Conservation (phyloP, 2,329 filamentous ascomycete species). For the Nemania diffusa region DNA sequence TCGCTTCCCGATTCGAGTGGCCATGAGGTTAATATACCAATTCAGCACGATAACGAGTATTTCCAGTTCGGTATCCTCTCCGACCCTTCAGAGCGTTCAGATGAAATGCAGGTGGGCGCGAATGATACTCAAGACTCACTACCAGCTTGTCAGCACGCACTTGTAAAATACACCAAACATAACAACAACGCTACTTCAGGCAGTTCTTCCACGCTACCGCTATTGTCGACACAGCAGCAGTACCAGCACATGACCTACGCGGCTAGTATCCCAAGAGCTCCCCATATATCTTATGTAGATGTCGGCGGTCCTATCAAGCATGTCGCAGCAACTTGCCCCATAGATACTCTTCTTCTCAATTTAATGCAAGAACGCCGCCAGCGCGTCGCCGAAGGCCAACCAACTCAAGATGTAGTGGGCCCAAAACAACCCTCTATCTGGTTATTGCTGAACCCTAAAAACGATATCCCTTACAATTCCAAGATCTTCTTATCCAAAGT, state of each 20-base stretch:
- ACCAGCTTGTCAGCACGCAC: constrained; percentile 56
- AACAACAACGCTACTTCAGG: constrained; percentile 13
- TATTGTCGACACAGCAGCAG: constrained; percentile 6
- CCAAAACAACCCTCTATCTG: constrained; percentile 84
- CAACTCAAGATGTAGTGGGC: constrained; percentile 74
- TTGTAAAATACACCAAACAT: constrained; percentile 57
- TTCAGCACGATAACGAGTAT: constrained; percentile 68
- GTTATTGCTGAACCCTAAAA: constrained; percentile 77
- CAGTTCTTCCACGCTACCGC: constrained; percentile 18
- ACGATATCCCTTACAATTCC: constrained; percentile 73
- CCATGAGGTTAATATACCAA: constrained; percentile 50
- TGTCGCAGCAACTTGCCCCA: constrained; percentile 74
- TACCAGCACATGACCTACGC: constrained; percentile 34
- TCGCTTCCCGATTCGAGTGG: constrained; percentile 43
- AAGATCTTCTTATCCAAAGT: constrained; percentile 73
- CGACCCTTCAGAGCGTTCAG: constrained; percentile 66
- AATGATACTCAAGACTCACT: constrained; percentile 59
- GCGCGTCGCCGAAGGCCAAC: constrained; percentile 72
- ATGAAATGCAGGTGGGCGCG: constrained; percentile 61
- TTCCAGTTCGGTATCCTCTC: constrained; percentile 80
- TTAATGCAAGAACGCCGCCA: constrained; percentile 77
- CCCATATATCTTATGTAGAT: constrained; percentile 12
- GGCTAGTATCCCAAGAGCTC: constrained; percentile 12
- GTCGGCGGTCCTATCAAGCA: constrained; percentile 64
- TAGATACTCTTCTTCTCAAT: constrained; percentile 82